These are phyloP conservation scores for Ochetophila trinervis DNA, from an alignment of 306 rosid species.

Conservation along the genomic window DNA sequence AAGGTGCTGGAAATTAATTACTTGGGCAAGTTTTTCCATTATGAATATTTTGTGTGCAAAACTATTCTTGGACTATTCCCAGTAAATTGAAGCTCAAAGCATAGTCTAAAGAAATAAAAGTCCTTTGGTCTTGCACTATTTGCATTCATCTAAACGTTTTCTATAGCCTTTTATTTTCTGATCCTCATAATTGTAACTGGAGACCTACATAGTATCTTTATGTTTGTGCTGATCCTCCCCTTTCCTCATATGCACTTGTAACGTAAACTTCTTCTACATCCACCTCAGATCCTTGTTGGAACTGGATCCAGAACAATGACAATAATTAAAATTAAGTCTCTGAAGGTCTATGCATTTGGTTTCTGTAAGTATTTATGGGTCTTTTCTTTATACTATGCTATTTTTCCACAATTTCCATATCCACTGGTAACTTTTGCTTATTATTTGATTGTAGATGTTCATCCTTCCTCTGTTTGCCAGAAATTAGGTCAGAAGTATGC, in stretches of 20 bases:
- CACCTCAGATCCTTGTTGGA: slow-evolving; percentile 86
- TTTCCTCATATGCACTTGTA: slow-evolving; percentile 13
- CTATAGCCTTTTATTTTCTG: neutral
- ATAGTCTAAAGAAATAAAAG: no score
- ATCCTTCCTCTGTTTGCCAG: slow-evolving; percentile 73
- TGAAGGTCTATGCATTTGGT: slow-evolving; percentile 92
- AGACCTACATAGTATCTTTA: slow-evolving; percentile 7
- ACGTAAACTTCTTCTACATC: slow-evolving; percentile 1
- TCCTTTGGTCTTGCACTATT: neutral
- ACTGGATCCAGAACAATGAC: slow-evolving; percentile 84
- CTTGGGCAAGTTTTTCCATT: neutral
- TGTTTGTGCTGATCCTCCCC: slow-evolving; percentile 10
- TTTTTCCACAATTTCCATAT: slow-evolving; percentile 14
- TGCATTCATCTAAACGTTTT: neutral
- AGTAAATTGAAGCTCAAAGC: no score
- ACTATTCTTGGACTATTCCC: neutral
- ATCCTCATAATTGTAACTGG: neutral
- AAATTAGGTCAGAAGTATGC: slow-evolving; percentile 87
- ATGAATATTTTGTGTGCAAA: neutral
- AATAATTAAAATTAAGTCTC: slow-evolving; percentile 72
- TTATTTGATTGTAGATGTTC: slow-evolving; percentile 56
- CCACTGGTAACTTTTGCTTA: slow-evolving; percentile 9
- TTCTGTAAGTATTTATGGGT: slow-evolving; percentile 65
- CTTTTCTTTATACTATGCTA: slow-evolving; percentile 11
- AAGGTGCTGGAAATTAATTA: neutral